These are phyloP conservation scores for Talinum fruticosum DNA, from an alignment of 148 eudicot species.

Conservation along the genomic window DNA sequence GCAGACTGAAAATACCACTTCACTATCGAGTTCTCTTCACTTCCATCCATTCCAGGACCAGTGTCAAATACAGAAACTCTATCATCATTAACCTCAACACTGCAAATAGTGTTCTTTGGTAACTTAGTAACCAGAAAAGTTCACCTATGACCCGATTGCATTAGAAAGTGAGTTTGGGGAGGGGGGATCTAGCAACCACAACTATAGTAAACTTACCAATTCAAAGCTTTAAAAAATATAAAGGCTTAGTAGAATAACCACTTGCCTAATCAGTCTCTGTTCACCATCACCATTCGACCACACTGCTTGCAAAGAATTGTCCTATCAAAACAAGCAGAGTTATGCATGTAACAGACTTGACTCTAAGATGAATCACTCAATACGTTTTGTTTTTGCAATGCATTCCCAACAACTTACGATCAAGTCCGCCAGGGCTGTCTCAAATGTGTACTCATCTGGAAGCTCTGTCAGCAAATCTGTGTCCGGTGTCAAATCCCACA, in stretches of 20 bases:
- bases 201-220: neutral
- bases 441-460: conserved; percentile 67
- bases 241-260: neutral
- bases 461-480: conserved; percentile 64
- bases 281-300: conserved; percentile 49
- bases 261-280: conserved; percentile 51
- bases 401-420: conserved; percentile 45
- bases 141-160: neutral
- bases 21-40: conserved; percentile 50
- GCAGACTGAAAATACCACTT: conserved; percentile 48
- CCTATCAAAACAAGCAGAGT: conserved; percentile 37
- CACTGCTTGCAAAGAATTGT: conserved; percentile 82
- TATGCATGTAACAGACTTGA: neutral
- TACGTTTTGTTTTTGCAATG: neutral
- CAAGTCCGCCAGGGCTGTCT: conserved; percentile 76
- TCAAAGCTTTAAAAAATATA: neutral
- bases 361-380: neutral
- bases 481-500: conserved; percentile 92
- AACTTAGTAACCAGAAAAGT: neutral
- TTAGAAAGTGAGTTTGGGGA: too few relatives aligned
- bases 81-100: conserved; percentile 42
- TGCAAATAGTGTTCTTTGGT: conserved; percentile 27
- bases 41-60: conserved; percentile 79
- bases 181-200: neutral
- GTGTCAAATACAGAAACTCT: conserved; percentile 54